Evolutionary conservation across 352 stramenopile genomes (phyloP), one percentile per base, ranked within the genome.

Genomic region (Aphanomyces astaci): DNA sequence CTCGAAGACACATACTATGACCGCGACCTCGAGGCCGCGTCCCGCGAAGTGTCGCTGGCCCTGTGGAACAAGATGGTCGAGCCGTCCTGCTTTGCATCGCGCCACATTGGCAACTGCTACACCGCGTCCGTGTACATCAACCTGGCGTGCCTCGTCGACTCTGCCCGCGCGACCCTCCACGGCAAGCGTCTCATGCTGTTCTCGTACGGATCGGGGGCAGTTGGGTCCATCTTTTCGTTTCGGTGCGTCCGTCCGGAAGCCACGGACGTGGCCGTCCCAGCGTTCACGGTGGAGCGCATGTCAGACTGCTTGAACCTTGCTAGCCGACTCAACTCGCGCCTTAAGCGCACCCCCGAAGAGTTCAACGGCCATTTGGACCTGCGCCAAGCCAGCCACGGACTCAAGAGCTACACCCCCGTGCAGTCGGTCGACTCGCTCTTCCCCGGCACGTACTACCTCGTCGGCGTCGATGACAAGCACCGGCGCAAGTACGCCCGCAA

Each of bases 51-150:
- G 10, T 89, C 88, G 4, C 82, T 80, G 15, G 69, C 81, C 22
- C 75, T 83, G 13, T 98, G 94, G 71, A 74, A 82, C 9, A 56
- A 70, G 48, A 95, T 89, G 73, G 81, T 98, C 22, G 71, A 71
- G 17, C 92, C 96, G 45, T 82, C 83, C 59, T 97, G 96, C 76
- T 74, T 73, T 15, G 81, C 90, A 0, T 97, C 89, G 10, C 88
- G 95, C 71, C 74, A 84, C 4, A 60, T 99, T 11, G 97, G 97
- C 33, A 99, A 99, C 78, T 98, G 87, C 43, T 99, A 99, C 80
- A 98, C 96, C 1, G 97, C 95, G 11, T 91, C 90, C 13, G 88
- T 99, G 19, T 99, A 98, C 77, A 82, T 98, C 30, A 98, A 98
- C 71, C 74, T 99, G 30, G 88, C 92, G 4, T 97, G 88, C 39